A percentile compares a stretch with the other conserved stretches of the same genome.
Evolutionary conservation across 23 red algal genomes (phyloP).

Genomic region (Gracilaria gracilis): DNA sequence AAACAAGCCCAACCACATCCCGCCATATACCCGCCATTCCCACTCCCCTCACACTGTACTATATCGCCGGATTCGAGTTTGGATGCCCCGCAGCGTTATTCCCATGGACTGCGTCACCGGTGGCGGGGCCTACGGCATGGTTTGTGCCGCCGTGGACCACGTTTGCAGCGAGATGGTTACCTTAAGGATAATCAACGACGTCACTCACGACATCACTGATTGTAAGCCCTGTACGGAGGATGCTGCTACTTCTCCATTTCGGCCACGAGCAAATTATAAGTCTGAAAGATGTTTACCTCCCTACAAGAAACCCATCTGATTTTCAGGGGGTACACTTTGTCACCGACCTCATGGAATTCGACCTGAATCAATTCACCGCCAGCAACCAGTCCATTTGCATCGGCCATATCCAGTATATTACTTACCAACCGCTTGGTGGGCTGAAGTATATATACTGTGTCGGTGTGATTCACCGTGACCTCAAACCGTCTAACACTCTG

Average conservation of each 20-base stretch:
- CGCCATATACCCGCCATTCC: background rate
- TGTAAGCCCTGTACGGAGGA: constrained; percentile 84
- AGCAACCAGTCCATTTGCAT: constrained; percentile 81
- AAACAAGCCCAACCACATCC: background rate
- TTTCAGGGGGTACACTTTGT: constrained; percentile 96
- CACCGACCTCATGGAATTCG: constrained; percentile 94
- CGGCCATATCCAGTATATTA: constrained; percentile 92
- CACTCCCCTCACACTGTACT: background rate
- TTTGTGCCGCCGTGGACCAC: constrained; percentile 70
- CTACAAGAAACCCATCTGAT: constrained; percentile 31
- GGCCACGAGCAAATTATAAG: constrained; percentile 90
- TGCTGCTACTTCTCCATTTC: constrained; percentile 91
- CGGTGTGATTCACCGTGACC: constrained; percentile 91
- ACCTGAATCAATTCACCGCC: constrained; percentile 94
- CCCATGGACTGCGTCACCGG: constrained; percentile 81
- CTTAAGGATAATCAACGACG: constrained; percentile 90
- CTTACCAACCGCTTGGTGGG: constrained; percentile 90
- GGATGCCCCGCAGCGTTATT: constrained; percentile 86
- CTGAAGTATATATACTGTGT: constrained; percentile 96
- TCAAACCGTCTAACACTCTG: constrained; percentile 97
- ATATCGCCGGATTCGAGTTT: constrained; percentile 48
- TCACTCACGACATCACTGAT: constrained; percentile 85
- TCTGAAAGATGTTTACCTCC: constrained; percentile 88
- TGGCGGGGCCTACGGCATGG: constrained; percentile 96
- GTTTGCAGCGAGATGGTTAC: constrained; percentile 69